Base-by-base conservation (phyloP, 75 land plant genomes). In the Adiantum capillusveneris region DNA sequence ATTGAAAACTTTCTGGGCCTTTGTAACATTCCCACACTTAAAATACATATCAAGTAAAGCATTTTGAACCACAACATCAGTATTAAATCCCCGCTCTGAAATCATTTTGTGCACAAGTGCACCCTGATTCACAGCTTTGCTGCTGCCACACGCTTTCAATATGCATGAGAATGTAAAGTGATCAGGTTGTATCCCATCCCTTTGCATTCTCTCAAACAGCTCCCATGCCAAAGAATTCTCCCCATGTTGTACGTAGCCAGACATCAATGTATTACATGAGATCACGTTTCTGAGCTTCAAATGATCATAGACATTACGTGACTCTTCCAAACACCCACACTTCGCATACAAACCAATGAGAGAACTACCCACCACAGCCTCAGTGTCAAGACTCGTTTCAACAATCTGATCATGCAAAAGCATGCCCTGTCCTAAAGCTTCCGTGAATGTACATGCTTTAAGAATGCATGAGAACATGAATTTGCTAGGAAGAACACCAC, bases 231-330 rank as follows among this genome's bases (percentile, higher is more conserved):
- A 29, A 25, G 28, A 9, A 18, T 31, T 21, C 27, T 37, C 20
- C 9, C 67, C 58, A 53, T 52, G 48, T 18, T 65, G 62, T 19
- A 55, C 72, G 58, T 83, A 79, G 29, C 86, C 86, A 0, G 82
- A 79, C 48, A 83, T 67, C 37, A 83, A 57, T 42, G 86, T 77
- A 56, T 79, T 79, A 79, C 82, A 83, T 0, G 48, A 70, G 55
- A 83, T 50, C 24, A 42, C 60, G 56, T 76, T 76, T 68, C 79
- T 18, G 25, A 6, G 3, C 25, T 22, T 18, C 28, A 53, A 53
- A 25, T 62, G 70, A 27, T 54, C 56, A 37, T 79, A 83, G 11
- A 78, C 73, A 17, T 24, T 43, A 11, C 60, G 51, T 0, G 83
- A 80, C 27, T 69, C 75, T 6, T 76, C 71, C 13, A 77, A 41